phyloP scores from a whole-genome alignment of 2,329 filamentous ascomycete species.

The Trichoderma gracile region DNA sequence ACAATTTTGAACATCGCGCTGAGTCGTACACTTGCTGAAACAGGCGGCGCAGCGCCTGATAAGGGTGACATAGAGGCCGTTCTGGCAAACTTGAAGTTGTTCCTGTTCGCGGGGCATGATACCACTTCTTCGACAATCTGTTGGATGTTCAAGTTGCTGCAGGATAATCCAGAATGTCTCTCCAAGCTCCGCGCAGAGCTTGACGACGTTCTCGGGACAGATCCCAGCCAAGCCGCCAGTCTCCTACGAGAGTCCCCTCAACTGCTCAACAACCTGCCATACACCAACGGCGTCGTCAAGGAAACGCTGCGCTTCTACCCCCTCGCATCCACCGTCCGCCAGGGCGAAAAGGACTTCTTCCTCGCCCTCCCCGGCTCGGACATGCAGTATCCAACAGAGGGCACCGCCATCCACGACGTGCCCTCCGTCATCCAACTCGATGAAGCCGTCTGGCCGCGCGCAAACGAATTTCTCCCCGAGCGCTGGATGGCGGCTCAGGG shows the following conservation, averaged over 20 bases:
- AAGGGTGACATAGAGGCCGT: background rate
- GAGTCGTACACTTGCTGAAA: background rate
- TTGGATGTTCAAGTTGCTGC: slow-evolving; percentile 21
- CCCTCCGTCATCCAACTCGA: background rate
- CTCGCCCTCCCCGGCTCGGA: background rate
- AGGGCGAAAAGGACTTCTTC: background rate
- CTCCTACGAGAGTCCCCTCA: slow-evolving; percentile 3
- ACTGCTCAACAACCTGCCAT: background rate
- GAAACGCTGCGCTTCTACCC: slow-evolving; percentile 12
- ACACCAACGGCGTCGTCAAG: background rate
- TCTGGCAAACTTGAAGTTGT: slow-evolving; percentile 3
- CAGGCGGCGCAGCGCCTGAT: background rate
- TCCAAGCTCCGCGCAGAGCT: slow-evolving; percentile 14
- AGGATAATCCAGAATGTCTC: slow-evolving; percentile 3
- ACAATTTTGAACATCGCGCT: background rate
- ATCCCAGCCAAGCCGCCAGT: background rate
- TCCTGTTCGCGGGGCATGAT: slow-evolving; percentile 18
- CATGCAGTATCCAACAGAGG: background rate
- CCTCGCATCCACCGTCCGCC: background rate
- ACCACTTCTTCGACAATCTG: slow-evolving; percentile 3
- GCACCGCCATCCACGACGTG: background rate
- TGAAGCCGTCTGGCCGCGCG: background rate
- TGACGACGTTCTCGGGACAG: background rate
- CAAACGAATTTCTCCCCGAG: background rate
- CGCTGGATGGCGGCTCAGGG: background rate